These are phyloP conservation scores for Macrocybe gigantea DNA, from an alignment of 768 basidiomycete genomes.

Conservation along the genomic window DNA sequence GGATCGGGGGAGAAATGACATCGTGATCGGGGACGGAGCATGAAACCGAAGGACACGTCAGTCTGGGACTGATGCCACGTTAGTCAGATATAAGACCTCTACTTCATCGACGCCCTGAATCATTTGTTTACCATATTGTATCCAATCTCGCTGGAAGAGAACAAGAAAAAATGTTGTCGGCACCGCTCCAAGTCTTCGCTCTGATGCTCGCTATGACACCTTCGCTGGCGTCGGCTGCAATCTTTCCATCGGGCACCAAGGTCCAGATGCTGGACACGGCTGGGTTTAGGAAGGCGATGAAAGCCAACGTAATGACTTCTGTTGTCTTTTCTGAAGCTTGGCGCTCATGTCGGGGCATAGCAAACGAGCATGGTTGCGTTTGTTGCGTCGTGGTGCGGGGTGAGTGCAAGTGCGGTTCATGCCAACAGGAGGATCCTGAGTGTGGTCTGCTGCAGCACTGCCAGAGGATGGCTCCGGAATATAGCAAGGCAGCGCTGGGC, in stretches of 20 bases:
- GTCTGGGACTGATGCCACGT: no score
- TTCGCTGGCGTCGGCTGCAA: slow-evolving; percentile 44
- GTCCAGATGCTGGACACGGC: slow-evolving; percentile 75
- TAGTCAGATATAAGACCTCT: no score
- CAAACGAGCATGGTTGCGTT: slow-evolving; percentile 80
- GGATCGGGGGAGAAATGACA: no score
- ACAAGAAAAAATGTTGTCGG: slow-evolving; percentile 23
- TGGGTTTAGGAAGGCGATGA: slow-evolving; percentile 67
- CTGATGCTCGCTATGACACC: slow-evolving; percentile 32
- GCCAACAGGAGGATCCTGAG: neutral
- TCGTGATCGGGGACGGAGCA: no score
- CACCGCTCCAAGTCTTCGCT: slow-evolving; percentile 25
- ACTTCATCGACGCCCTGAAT: no score
- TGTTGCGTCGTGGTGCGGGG: slow-evolving; percentile 93
- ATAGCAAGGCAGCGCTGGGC: slow-evolving; percentile 71
- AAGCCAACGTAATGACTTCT: slow-evolving; percentile 54
- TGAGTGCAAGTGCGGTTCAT: slow-evolving; percentile 27
- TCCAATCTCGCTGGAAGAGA: no score
- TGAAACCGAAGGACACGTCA: no score
- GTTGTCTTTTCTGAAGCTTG: neutral
- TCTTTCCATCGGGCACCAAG: slow-evolving; percentile 41
- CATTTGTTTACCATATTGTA: no score
- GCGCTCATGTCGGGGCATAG: slow-evolving; percentile 26
- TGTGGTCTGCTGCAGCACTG: slow-evolving; percentile 56
- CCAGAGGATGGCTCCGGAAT: slow-evolving; percentile 80